Evolutionary conservation across 2,329 filamentous ascomycete genomes (phyloP).

Genomic region (Periglandula ipomoeae): DNA sequence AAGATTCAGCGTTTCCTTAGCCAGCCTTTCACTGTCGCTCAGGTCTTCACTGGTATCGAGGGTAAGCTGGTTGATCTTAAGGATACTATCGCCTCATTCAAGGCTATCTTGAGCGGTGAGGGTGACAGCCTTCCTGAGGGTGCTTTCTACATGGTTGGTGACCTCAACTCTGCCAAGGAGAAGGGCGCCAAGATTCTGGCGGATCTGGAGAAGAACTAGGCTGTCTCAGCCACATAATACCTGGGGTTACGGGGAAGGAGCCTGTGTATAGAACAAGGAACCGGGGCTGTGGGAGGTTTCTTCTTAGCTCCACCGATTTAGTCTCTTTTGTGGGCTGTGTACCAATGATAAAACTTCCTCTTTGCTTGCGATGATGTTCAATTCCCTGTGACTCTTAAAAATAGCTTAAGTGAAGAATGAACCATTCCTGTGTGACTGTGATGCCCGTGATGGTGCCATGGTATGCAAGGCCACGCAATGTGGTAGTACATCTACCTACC

Average conservation of each 20-base stretch:
- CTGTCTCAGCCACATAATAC: conserved; percentile 26
- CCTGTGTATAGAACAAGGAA: conserved; percentile 52
- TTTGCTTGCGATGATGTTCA: conserved; percentile 23
- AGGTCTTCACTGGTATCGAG: conserved; percentile 87
- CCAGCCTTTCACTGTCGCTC: conserved; percentile 90
- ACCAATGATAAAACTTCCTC: conserved; percentile 46
- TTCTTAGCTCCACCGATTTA: conserved; percentile 42
- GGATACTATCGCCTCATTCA: conserved; percentile 96
- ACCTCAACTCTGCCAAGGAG: conserved; percentile 81
- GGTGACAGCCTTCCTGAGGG: conserved; percentile 92
- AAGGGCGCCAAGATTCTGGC: conserved; percentile 99
- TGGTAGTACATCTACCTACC: too few species aligned
- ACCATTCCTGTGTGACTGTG: too few species aligned
- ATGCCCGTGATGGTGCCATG: too few species aligned
- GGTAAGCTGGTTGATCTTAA: conserved; percentile 95
- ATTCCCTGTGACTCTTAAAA: conserved; percentile 12
- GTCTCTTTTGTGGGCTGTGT: conserved; percentile 54
- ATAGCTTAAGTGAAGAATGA: too few species aligned
- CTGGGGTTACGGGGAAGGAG: conserved; percentile 25
- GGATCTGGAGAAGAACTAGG: conserved; percentile 65
- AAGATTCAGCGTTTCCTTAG: conserved; percentile 99
- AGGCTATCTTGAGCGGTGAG: conserved; percentile 91
- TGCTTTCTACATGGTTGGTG: conserved; percentile 97
- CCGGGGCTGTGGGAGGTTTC: conserved; percentile 35
- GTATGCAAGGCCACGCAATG: too few species aligned